Conservation (phyloP, 352 stramenopile genomes). For the Elongisporangium prolatum region DNA sequence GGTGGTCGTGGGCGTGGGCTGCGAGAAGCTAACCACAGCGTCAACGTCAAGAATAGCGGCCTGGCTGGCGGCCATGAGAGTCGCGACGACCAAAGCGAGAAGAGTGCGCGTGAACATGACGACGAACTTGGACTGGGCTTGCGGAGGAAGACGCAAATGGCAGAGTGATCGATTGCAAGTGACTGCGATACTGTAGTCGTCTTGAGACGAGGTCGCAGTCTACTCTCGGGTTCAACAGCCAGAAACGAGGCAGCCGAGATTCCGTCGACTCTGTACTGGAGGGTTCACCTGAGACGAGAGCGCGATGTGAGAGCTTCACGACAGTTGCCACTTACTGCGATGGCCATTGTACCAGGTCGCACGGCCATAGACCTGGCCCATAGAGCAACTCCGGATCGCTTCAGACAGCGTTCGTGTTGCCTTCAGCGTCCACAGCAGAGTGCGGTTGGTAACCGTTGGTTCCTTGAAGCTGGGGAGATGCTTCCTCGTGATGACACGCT, state of each 20-base stretch:
- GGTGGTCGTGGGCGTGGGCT: constrained; percentile 12
- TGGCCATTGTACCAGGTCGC: constrained; percentile 17
- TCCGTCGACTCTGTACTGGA: too few relatives aligned
- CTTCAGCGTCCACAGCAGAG: constrained; percentile 15
- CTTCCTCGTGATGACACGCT: too few relatives aligned
- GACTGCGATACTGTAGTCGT: too few relatives aligned
- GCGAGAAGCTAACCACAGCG: constrained; percentile 15
- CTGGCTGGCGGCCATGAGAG: constrained; percentile 1
- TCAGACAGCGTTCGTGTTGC: constrained; percentile 18
- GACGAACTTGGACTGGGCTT: too few relatives aligned
- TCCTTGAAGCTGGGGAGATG: too few relatives aligned
- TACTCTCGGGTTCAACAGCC: too few relatives aligned
- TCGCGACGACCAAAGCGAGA: constrained; percentile 7
- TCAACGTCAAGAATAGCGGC: constrained; percentile 17
- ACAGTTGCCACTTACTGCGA: constrained; percentile 13
- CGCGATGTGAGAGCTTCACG: too few relatives aligned
- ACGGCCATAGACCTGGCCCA: constrained; percentile 23
- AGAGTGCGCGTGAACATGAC: constrained; percentile 3
- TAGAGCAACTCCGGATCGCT: constrained; percentile 7
- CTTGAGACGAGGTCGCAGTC: too few relatives aligned
- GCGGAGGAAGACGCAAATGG: too few relatives aligned
- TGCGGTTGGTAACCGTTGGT: constrained; percentile 8
- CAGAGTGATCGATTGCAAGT: too few relatives aligned
- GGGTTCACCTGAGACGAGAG: too few relatives aligned
- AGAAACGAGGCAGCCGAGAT: too few relatives aligned